Percentiles rank a stretch among this genome's conserved stretches.
These are phyloP conservation scores for Alternaria brassicae DNA, from an alignment of 2,329 filamentous ascomycete species.

Conservation along the genomic window DNA sequence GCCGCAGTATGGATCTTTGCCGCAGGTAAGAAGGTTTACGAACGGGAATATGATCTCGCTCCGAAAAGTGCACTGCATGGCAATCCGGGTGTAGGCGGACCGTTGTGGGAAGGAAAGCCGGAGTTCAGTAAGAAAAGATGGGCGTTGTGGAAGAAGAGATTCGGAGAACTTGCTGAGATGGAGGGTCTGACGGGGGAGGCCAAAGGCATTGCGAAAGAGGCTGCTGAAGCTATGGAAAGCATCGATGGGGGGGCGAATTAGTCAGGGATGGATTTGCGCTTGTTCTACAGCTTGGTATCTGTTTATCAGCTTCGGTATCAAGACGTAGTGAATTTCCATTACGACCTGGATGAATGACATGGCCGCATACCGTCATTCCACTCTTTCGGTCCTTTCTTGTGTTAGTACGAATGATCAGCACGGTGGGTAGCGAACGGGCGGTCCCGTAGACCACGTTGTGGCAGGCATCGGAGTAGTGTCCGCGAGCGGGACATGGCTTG, in stretches of 20 bases:
- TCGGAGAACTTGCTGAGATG: not conserved
- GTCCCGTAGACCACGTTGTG: not conserved
- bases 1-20: constrained; percentile 5
- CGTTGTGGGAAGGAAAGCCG: not conserved
- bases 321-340: not conserved
- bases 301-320: not conserved
- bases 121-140: constrained; percentile 5
- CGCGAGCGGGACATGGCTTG: not conserved
- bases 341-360: not conserved
- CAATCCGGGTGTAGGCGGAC: not conserved
- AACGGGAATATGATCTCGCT: constrained; percentile 1
- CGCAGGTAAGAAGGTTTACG: not conserved
- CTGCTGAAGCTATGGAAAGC: not conserved
- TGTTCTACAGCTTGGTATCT: not conserved
- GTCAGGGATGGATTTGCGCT: not conserved
- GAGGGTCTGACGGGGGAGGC: not conserved
- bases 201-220: not conserved
- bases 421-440: not conserved
- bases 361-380: not conserved
- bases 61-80: not conserved
- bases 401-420: not conserved
- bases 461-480: not conserved
- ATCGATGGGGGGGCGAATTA: not conserved
- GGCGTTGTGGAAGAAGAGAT: constrained; percentile 7
- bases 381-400: not conserved